Evolutionary conservation across 163 green algal genomes (phyloP).

Genomic region (Trebouxiophyceae sp.): DNA sequence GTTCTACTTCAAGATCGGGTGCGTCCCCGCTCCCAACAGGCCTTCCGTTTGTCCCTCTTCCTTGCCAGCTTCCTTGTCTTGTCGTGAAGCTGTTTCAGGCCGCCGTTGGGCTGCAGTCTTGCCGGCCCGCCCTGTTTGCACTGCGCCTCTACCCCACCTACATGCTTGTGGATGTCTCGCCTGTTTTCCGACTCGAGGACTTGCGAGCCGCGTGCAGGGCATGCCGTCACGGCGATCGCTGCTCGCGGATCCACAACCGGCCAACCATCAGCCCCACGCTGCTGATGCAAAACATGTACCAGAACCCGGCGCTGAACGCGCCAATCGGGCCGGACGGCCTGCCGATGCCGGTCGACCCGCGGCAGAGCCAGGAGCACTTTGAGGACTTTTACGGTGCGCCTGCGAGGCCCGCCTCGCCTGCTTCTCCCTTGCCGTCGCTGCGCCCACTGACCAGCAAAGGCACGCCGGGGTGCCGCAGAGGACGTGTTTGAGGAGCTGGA

Average conservation of each 20-base stretch:
- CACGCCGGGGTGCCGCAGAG: too few species aligned
- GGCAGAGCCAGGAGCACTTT: constrained; percentile 81
- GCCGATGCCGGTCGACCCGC: constrained; percentile 69
- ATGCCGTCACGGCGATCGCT: constrained; percentile 94
- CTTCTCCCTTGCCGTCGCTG: neutral
- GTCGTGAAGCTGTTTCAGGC: neutral
- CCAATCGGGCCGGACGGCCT: constrained; percentile 69
- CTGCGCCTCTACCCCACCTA: neutral
- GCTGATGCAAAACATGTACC: constrained; percentile 95
- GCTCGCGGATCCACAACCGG: constrained; percentile 95
- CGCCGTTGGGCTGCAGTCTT: too few species aligned
- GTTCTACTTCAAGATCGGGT: constrained; percentile 99
- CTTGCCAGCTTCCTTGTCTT: neutral
- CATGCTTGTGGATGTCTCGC: neutral
- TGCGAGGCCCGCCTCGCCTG: neutral
- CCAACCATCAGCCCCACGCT: constrained; percentile 91
- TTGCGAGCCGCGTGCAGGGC: constrained; percentile 36
- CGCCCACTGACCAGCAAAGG: too few species aligned
- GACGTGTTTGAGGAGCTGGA: constrained; percentile 97
- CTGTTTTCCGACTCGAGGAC: neutral
- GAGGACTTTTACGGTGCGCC: constrained; percentile 49
- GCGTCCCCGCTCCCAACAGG: constrained; percentile 12
- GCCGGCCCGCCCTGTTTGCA: neutral
- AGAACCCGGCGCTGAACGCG: constrained; percentile 83
- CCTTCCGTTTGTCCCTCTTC: neutral